Base-by-base conservation (phyloP, 139 green algal species). In the Parachlorella kessleri region DNA sequence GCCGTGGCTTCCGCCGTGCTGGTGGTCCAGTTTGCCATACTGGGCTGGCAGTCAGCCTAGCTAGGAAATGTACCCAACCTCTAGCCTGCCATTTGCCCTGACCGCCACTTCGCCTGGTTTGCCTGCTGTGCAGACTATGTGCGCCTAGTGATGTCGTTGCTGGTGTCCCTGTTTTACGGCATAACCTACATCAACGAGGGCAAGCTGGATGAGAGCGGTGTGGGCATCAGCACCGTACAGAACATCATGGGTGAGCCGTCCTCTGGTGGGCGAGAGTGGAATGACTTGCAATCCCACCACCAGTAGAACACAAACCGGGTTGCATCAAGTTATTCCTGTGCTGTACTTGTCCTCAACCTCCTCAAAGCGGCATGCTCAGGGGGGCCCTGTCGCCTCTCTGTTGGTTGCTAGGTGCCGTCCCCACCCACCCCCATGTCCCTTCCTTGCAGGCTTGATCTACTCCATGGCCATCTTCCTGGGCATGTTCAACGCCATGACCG, bases 111-210 rank as follows among this genome's bases (percentile, higher is more conserved):
- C 14, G 14, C 21, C 48, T 59, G 14, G 14, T 18, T 14, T 14
- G 6, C 65, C 39, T 35, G 65, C 37, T 24, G 24, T 55, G 30
- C 70, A 66, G 76, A 81, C 54, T 81, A 72, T 64, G 65, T 81
- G 53, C 70, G 83, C 40, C 64, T 87, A 1, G 39, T 77, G 10
- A 90, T 90, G 86, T 85, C 84, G 1, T 28, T 83, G 32, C 23
- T 76, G 41, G 85, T 89, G 32, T 30, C 71, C 30, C 41, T 89
- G 32, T n/a, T 42, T 9, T 28, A 89, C 48, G 84, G 84, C 28
- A 70, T 82, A 8, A 82, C 80, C 35, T 89, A 77, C 54, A 39
- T 81, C 24, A 71, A 83, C 28, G 76, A 85, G 42, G 84, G 80
- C 3, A 59, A 78, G 10, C 33, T 33, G 38, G 59, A 55, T 28